Evolutionary conservation across 176 grass and related monocot genomes (phyloP).

Genomic region (Carex littledalei): DNA sequence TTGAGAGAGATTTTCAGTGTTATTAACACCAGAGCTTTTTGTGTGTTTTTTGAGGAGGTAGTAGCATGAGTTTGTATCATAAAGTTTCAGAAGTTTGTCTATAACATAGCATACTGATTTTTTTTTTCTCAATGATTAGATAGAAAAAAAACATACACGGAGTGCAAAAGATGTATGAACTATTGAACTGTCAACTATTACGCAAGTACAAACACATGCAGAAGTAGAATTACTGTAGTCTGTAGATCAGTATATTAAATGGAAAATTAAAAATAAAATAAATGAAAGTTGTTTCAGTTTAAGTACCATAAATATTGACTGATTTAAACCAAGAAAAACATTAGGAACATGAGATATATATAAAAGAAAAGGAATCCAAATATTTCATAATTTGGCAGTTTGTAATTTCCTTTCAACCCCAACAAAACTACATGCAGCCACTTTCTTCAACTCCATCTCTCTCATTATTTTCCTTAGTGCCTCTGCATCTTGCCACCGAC

Average conservation of each 20-base stretch:
- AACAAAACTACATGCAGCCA: conserved; percentile 47
- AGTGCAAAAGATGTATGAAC: background rate
- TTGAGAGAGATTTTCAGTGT: conserved; percentile 2
- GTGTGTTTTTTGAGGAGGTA: conserved; percentile 6
- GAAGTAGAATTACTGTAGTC: background rate
- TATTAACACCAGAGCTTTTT: conserved; percentile 13
- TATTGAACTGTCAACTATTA: background rate
- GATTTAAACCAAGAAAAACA: background rate
- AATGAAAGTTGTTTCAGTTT: background rate
- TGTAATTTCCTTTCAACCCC: conserved; percentile 25
- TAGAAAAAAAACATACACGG: background rate
- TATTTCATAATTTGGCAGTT: background rate
- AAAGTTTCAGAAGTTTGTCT: conserved; percentile 1
- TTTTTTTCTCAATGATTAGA: background rate
- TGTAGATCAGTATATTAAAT: background rate
- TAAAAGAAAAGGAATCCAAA: background rate
- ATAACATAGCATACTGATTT: background rate
- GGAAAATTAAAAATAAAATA: background rate
- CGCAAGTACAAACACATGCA: background rate
- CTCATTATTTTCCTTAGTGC: conserved; percentile 39
- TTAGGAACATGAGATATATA: background rate
- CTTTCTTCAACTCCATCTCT: conserved; percentile 41
- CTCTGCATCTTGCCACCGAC: conserved; percentile 47
- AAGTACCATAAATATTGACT: background rate
- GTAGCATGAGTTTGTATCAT: conserved; percentile 12